Percentiles rank a stretch among this genome's conserved stretches.
Conservation (phyloP, 2,329 filamentous ascomycete genomes). For the Pseudogymnoascus sp. region DNA sequence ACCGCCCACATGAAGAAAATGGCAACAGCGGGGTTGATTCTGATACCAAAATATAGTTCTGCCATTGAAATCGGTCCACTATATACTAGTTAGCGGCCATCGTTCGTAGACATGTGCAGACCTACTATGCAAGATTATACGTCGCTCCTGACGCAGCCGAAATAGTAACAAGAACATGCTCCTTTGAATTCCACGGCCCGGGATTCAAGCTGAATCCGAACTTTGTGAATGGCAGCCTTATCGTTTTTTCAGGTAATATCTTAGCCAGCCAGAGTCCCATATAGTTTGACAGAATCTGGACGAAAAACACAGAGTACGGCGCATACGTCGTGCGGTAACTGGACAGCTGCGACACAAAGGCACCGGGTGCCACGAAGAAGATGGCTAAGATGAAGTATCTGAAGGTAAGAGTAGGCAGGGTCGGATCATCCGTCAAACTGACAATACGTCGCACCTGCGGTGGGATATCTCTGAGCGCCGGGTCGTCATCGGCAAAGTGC, state of each 20-base stretch:
- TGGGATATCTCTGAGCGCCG: conserved; percentile 46
- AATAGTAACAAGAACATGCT: conserved; percentile 32
- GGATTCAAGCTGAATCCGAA: conserved; percentile 34
- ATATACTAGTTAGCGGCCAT: neutral
- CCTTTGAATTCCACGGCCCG: conserved; percentile 25
- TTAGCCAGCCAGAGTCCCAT: conserved; percentile 38
- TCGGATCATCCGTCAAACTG: conserved; percentile 49
- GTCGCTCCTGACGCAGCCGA: conserved; percentile 46
- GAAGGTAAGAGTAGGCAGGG: conserved; percentile 50
- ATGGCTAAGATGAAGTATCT: conserved; percentile 50
- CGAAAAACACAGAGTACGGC: conserved; percentile 53
- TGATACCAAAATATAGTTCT: conserved; percentile 49
- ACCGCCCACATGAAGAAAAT: conserved; percentile 56
- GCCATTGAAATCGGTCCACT: conserved; percentile 44
- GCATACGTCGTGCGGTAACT: conserved; percentile 48
- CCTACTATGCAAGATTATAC: conserved; percentile 40
- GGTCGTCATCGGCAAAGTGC: conserved; percentile 37
- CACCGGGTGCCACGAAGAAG: conserved; percentile 49
- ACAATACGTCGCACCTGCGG: conserved; percentile 49
- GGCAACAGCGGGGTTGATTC: conserved; percentile 45
- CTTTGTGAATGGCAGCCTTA: conserved; percentile 35
- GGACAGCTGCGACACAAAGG: conserved; percentile 50
- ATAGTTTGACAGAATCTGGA: conserved; percentile 45
- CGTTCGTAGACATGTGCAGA: neutral
- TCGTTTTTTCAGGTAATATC: conserved; percentile 38